Evolutionary conservation across 805 yeast species (phyloP), one percentile per base, ranked within the genome.

Genomic region (Ogataea pignaliae): DNA sequence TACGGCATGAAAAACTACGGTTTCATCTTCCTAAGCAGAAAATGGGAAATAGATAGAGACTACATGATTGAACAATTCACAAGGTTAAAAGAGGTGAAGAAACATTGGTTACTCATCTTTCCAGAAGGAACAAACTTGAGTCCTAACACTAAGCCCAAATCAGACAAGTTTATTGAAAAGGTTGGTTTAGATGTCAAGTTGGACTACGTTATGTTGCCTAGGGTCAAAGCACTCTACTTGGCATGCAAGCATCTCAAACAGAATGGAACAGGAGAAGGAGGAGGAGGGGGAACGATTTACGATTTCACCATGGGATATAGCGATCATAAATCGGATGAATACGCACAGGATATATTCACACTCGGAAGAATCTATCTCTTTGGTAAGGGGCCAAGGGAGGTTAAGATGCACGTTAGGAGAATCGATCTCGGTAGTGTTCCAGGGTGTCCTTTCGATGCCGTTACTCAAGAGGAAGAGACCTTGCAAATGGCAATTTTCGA

Each of bases 101-200:
- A 52, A 60, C 81, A 83, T 50, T 80, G 84, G 72, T 62, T 93
- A 37, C 65, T 90, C 17, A 63, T 93, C 26, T 93, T 85, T 65
- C 99, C 99, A 1, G 99, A 93, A 63, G 99, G 99, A 5, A 93
- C 99, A 0, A 93, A 88, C 46, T 66, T 85, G 43, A 81, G 93
- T 33, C 72, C 71, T 5, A 74, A 78, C 47, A 88, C 96, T 2
- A 72, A 78, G 39, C 65, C 55, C 3, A 76, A 77, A 45, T 79
- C 90, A 9, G 70, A 69, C 14, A 69, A 60, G 8, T 93, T 70
- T 64, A 84, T 88, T 16, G 64, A 61, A 6, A 76, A 81, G 50
- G 58, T 71, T 18, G 73, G 71, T 5, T 68, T 67, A 31, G 71
- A 76, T 8, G 39, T 42, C 7, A 68, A 72, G 1, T 70, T 83